Evolutionary conservation across 306 rosid species (phyloP).

Genomic region (Myrica gale): DNA sequence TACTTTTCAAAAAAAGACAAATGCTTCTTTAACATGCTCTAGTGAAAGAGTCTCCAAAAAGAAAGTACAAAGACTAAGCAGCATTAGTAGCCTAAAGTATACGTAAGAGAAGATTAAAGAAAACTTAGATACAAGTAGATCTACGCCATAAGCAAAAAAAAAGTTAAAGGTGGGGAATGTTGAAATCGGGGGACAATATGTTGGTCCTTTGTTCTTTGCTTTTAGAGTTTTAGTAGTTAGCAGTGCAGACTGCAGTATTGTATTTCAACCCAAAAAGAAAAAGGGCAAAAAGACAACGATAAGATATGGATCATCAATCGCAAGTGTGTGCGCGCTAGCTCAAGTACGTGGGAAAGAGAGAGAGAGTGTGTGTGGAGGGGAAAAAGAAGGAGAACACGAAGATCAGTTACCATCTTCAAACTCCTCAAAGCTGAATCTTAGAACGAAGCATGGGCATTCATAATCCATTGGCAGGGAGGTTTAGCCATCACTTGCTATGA

Average conservation of each 20-base stretch:
- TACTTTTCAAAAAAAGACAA: no score
- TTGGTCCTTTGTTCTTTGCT: slow-evolving; percentile 33
- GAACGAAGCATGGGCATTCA: slow-evolving; percentile 19
- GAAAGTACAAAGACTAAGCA: slow-evolving; percentile 20
- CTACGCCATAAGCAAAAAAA: slow-evolving; percentile 13
- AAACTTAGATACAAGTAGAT: slow-evolving; percentile 20
- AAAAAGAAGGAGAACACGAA: neutral
- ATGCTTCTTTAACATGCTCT: no score
- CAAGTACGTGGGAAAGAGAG: neutral
- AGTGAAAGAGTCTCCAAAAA: slow-evolving; percentile 13
- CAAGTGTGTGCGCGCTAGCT: neutral
- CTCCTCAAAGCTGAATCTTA: slow-evolving; percentile 24
- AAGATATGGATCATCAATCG: slow-evolving; percentile 25
- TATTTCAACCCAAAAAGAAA: slow-evolving; percentile 49
- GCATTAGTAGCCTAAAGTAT: slow-evolving; percentile 9
- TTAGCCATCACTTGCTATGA: neutral
- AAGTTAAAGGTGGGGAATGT: slow-evolving; percentile 27
- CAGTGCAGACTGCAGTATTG: slow-evolving; percentile 24
- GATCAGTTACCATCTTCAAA: slow-evolving; percentile 20
- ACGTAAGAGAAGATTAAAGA: slow-evolving; percentile 19
- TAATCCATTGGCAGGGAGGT: neutral
- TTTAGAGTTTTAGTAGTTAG: slow-evolving; percentile 36
- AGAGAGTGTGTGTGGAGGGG: slow-evolving; percentile 15
- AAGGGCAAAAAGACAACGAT: slow-evolving; percentile 41
- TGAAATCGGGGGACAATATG: slow-evolving; percentile 46